Evolutionary conservation across 306 rosid genomes (phyloP), one percentile per base, ranked within the genome.

Genomic region (Dalbergia cultrata): DNA sequence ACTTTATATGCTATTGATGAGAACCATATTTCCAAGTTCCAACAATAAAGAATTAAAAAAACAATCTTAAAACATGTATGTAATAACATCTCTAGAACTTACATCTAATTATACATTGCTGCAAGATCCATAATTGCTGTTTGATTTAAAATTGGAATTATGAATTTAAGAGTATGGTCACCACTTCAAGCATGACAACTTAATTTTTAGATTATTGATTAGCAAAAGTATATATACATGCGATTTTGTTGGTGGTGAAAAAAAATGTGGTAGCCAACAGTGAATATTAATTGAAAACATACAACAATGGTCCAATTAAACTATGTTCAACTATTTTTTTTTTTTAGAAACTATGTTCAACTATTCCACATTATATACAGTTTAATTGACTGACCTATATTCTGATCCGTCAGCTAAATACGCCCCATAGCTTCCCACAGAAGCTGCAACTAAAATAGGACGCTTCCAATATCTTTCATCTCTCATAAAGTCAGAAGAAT

Each of bases 351-450:
- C 1, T 37, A 13, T 34, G 72, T 7, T 77, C 14, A 22, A 14
- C 35, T 19, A 37, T 45, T 12, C 71, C 19, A 66, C 26, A 64
- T 5, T 52, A 54, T 14, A 43, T 1, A 26, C 2, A 26, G 78
- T 57, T 66, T 2, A 37, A 13, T 54, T 34, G 7, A 77, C 86
- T 68, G 7, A 88, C 92, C 76, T 81, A 13, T 92, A 89, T 78
- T 89, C 95, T 7, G 95, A 89, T 9, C 95, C 94, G 60, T 90
- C 96, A 17, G 97, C 92, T 83, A 93, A 87, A 84, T 89, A 91
- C 21, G 99, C 98, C 0, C 97, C 99, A 62, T 93, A 95, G 76
- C 99, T 95, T 65, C 99, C 99, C 17, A 93, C 91, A 8, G 99
- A 95, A 72, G 99, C 99, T 17, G 98, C 98, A 70, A 93, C 75